Evolutionary conservation across 441 rosid species (phyloP).

Genomic region (Pelargonium cotyledonis): DNA sequence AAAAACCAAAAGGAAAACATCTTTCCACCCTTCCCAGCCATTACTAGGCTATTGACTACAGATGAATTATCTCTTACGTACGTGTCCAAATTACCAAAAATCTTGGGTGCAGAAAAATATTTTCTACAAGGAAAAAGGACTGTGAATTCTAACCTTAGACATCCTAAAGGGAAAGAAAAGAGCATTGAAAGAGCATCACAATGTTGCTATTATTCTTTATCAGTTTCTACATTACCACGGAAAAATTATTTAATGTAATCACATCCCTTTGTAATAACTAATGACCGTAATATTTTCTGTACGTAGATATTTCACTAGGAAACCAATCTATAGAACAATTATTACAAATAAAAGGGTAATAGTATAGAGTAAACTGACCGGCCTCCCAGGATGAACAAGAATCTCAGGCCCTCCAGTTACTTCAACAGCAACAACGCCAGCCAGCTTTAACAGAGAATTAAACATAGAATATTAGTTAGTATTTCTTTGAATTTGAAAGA

Average conservation of each 20-base stretch:
- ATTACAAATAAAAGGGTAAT: too few relatives aligned
- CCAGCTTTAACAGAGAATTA: conserved; percentile 24
- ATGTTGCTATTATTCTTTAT: background rate
- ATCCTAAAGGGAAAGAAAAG: background rate
- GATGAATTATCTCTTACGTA: too few relatives aligned
- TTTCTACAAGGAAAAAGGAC: background rate
- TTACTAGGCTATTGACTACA: too few relatives aligned
- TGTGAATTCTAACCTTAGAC: background rate
- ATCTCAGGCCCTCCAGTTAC: conserved; percentile 74
- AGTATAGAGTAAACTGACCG: conserved; percentile 24
- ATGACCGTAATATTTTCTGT: too few relatives aligned
- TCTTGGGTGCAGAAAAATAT: background rate
- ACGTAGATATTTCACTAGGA: too few relatives aligned
- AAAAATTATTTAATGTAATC: background rate
- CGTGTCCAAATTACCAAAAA: background rate
- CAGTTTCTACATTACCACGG: background rate
- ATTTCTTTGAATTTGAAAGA: background rate
- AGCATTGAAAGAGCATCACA: background rate
- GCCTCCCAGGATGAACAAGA: conserved; percentile 69
- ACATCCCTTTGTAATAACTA: background rate
- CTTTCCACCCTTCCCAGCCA: too few relatives aligned
- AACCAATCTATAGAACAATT: too few relatives aligned
- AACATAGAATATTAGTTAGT: background rate
- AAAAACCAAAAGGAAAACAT: too few relatives aligned
- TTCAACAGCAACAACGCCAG: conserved; percentile 71